Evolutionary conservation across 1,284 basidiomycete species (phyloP).

Genomic region (Tilletia setariae): DNA sequence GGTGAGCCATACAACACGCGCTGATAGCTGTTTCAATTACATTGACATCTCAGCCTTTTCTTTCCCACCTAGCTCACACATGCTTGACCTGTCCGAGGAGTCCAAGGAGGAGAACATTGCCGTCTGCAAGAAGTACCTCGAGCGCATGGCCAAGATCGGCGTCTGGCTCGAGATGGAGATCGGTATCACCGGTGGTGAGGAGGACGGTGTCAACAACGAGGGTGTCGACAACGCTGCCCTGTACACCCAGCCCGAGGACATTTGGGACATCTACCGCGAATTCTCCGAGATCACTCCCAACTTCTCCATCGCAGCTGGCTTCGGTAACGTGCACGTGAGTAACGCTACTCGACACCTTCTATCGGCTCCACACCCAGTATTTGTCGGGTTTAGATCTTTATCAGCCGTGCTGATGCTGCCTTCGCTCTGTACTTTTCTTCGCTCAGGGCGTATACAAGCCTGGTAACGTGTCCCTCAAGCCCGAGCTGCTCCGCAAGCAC

Average conservation of each 20-base stretch:
- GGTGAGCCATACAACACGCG: constrained; percentile 54
- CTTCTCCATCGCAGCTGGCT: constrained; percentile 95
- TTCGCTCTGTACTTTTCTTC: constrained; percentile 62
- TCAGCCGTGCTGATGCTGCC: not conserved
- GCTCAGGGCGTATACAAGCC: constrained; percentile 52
- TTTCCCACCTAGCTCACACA: constrained; percentile 68
- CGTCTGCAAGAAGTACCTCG: constrained; percentile 90
- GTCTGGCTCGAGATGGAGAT: constrained; percentile 99
- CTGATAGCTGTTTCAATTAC: too few relatives aligned
- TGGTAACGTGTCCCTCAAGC: constrained; percentile 73
- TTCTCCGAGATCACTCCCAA: constrained; percentile 82
- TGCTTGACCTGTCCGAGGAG: constrained; percentile 99
- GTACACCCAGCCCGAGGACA: constrained; percentile 96
- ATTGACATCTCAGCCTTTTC: not conserved
- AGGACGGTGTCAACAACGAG: constrained; percentile 79
- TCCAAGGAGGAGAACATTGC: constrained; percentile 95
- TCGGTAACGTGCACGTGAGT: constrained; percentile 82
- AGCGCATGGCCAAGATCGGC: constrained; percentile 81
- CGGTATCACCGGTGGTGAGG: constrained; percentile 98
- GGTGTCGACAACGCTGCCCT: constrained; percentile 86
- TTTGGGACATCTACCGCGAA: constrained; percentile 80
- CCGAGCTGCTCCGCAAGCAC: constrained; percentile 88
- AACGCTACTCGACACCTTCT: too few relatives aligned
- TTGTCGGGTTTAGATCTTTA: too few relatives aligned
- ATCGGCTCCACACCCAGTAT: too few relatives aligned